Percentiles rank a stretch among this genome's conserved stretches.
Conservation (phyloP, 2,329 filamentous ascomycete genomes). For the Celoporthe dispersa region DNA sequence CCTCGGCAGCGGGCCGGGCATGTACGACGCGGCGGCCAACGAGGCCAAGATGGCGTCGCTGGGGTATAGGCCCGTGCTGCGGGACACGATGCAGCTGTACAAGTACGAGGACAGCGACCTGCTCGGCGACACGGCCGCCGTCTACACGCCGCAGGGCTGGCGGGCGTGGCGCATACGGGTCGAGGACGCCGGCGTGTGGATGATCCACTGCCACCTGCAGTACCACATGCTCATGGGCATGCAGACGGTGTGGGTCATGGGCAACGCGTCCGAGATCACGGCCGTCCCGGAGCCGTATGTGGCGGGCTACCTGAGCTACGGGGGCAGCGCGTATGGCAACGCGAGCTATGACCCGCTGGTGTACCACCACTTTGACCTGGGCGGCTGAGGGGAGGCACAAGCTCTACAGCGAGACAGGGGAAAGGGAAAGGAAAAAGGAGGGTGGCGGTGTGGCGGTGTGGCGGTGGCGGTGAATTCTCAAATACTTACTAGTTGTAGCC, state of each 20-base stretch:
- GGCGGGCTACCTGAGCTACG: conserved; percentile 48
- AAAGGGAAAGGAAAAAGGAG: too few relatives aligned
- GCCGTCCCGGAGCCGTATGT: conserved; percentile 43
- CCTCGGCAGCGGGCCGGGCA: conserved; percentile 56
- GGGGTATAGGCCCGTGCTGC: conserved; percentile 41
- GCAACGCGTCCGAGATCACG: conserved; percentile 43
- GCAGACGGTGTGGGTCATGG: conserved; percentile 48
- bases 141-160: conserved; percentile 57
- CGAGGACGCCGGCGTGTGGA: conserved; percentile 60
- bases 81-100: conserved; percentile 60
- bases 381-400: too few relatives aligned
- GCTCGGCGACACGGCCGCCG: conserved; percentile 39
- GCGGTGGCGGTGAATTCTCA: too few relatives aligned
- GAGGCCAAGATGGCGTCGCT: conserved; percentile 45
- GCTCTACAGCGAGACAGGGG: too few relatives aligned
- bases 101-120: conserved; percentile 44
- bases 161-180: conserved; percentile 60
- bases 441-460: too few relatives aligned
- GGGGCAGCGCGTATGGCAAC: conserved; percentile 52
- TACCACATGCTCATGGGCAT: conserved; percentile 64
- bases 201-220: conserved; percentile 65
- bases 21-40: conserved; percentile 54
- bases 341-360: background rate
- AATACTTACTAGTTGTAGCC: too few relatives aligned
- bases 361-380: too few relatives aligned